Evolutionary conservation across 768 basidiomycete species (phyloP), one percentile per base, ranked within the genome.

Genomic region (Pulveroboletus sp.): DNA sequence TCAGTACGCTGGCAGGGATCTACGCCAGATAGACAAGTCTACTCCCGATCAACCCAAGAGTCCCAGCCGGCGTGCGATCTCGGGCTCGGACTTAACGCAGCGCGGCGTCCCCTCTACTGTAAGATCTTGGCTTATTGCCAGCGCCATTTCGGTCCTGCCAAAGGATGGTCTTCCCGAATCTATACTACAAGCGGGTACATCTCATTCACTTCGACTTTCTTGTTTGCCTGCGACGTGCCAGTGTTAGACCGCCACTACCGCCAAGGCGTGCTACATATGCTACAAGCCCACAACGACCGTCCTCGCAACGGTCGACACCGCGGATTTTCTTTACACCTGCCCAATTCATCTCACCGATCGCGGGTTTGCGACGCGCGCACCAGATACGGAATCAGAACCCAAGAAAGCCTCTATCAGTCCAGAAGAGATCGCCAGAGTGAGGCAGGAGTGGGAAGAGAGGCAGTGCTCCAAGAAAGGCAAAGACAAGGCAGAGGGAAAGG

Each of bases 271-370:
- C 62, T 89, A 76, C 65, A 71, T 87, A 42, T 91, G 93, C 73
- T 79, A 76, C 66, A 83, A 85, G 60, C 87, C 88, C 8, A 91
- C 92, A 0, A 81, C 79, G 17, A 88, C 80, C 12, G 93, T 94
- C 26, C 81, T 96, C 19, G 88, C 92, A 19, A 95, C 92, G 4
- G 71, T 85, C 54, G 82, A 89, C 62, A 83, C 86, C 9, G 73
- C 79, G 11, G 94, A 96, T 68, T 96, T 93, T 64, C 48, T 97
- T 27, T 96, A 95, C 66, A 78, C 82, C 0, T 97, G 94, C 62
- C 76, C 81, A 1, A 67, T 69, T n/a, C 94, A 97, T 70, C 79
- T 96, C 47, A 71, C 73, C 6, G 93, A 97, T 64, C 70, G 73
- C 23, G 89, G 82, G 19, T 95, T 96, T 68, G 83, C 86, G 8